Evolutionary conservation across 805 yeast genomes (phyloP), one percentile per base, ranked within the genome.

Genomic region (Tetrapisispora pingtungensis): DNA sequence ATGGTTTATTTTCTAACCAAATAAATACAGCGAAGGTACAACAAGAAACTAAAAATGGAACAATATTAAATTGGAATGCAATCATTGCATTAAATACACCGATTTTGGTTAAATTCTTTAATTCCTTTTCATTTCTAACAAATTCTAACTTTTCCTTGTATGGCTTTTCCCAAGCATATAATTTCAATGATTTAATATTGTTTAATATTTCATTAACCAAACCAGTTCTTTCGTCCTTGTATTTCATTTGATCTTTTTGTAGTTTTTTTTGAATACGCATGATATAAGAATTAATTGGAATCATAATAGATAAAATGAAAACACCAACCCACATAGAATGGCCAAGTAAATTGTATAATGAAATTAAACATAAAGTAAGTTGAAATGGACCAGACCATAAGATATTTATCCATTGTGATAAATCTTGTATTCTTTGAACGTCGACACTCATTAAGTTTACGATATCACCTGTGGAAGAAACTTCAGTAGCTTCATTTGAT

Each of bases 321-420:
- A 90, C 94, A 62, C 97, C 97, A 35, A 95, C 82, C 95, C 96
- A 86, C 95, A 89, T 88, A n/a, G 93, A 76, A 47, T 80, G 77
- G 32, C 96, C 96, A 46, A 89, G 64, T 37, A 89, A 66, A 4
- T 75, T 73, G 62, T 87, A 76, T 43, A 89, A 70, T 1, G 93
- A 81, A 36, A 73, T 62, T 49, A 89, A 70, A 70, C 97, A 87
- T 46, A 89, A 65, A 20, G 73, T 56, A 52, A 89, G 78, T 65
- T 89, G 96, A 66, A 88, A 83, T 1, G 97, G 97, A 40, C 95
- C 95, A 1, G 95, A 86, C 95, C 96, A 87, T 41, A 85, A 70
- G 43, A 86, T 72, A 55, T 85, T 82, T 49, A 88, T 75, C 62
- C 81, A 77, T 59, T 84, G 88, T 20, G 83, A 76, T 45, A 87